Base-by-base conservation (phyloP, 208 protist species). In the Crithidia thermophila region DNA sequence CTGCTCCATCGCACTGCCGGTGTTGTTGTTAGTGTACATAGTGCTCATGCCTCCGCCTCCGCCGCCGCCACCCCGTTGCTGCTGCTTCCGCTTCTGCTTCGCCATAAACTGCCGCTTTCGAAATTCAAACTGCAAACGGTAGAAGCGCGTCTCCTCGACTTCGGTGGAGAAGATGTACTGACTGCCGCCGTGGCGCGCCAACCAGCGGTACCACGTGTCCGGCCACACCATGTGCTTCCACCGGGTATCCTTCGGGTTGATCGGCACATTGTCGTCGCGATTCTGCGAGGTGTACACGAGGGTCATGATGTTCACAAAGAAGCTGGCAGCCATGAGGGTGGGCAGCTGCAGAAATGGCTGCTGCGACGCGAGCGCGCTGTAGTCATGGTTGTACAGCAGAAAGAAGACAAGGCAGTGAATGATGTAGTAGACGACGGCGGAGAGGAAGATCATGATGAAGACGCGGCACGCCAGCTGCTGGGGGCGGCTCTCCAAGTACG, bases 201-300 rank as follows among this genome's bases (percentile, higher is more conserved):
- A 65, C 88, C 90, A 97, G 36, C 75, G 76, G 53, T 94, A 91
- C 88, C 90, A 97, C 57, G 71, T 68, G 63, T 94, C 77, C 3
- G 85, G 88, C 93, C 93, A 97, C 53, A 93, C 81, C 75, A 94
- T 89, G 42, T 67, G 55, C 77, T 90, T 91, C 90, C 93, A 97
- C 9, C 86, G 79, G n/a, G 73, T 52, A 57, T 95, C 85, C 13
- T 65, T 77, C 16, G 93, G 74, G 47, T 81, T 59, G 36, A 94
- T 73, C 6, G 90, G 93, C 14, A 94, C 84, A 31, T 50, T 72
- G 37, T 72, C 65, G 60, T 75, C 58, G 28, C 85, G 77, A 42
- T 73, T 82, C 45, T 83, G 89, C 23, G 82, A 85, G 21, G 87
- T 93, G 79, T 95, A 97, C 30, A 91, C 77, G 34, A 92, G 72